A percentile compares a stretch with the other conserved stretches of the same genome.
Conservation (phyloP, 1,284 basidiomycete genomes). For the Tremellales sp. region DNA sequence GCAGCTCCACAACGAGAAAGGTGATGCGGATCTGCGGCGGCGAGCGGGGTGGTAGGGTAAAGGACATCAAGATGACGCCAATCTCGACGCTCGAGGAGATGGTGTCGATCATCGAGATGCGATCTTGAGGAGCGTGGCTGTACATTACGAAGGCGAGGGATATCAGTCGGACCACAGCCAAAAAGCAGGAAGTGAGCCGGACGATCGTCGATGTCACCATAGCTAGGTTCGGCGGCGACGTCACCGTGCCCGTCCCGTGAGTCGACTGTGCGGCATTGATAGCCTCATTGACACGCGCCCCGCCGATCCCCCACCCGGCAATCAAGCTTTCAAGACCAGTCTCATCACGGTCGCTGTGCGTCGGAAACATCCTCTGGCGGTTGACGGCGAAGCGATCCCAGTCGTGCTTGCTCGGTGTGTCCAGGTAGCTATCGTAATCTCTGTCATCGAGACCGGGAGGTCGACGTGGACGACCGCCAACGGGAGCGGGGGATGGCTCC, state of each 20-base stretch:
- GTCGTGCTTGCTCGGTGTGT: constrained; percentile 10
- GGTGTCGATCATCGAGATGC: neutral
- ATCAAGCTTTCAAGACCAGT: constrained; percentile 40
- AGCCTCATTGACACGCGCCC: neutral
- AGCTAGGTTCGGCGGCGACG: too few relatives aligned
- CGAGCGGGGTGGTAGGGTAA: neutral
- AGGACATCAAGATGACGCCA: neutral
- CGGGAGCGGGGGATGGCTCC: constrained; percentile 29
- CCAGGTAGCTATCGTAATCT: neutral
- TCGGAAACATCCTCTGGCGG: constrained; percentile 38
- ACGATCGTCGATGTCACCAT: too few relatives aligned
- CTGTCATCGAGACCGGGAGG: constrained; percentile 6
- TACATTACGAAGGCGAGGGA: neutral
- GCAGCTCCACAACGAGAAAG: too few relatives aligned
- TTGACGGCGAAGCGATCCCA: constrained; percentile 40
- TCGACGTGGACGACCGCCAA: neutral
- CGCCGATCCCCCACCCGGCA: constrained; percentile 34
- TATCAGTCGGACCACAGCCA: neutral
- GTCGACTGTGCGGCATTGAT: neutral
- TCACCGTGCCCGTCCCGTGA: neutral
- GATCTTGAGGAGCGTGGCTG: neutral
- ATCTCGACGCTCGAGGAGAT: neutral
- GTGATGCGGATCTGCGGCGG: too few relatives aligned
- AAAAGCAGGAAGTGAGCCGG: neutral
- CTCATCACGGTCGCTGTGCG: constrained; percentile 18